Conservation (phyloP, 2,329 filamentous ascomycete genomes). For the Beauveria asiatica region DNA sequence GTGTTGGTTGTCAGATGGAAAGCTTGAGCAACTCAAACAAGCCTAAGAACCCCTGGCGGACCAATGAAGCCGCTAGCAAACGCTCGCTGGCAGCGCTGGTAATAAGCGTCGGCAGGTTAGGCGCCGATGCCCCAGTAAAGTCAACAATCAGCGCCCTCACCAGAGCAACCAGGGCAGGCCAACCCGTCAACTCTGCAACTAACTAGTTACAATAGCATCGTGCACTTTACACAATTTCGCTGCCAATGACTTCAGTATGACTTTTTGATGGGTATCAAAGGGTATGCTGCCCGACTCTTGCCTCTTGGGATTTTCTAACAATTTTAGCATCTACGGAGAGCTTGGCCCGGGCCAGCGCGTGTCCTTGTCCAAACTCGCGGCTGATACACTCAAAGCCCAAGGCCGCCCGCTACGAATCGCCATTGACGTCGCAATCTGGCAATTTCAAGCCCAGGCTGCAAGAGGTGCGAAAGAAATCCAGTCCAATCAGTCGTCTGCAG, state of each 20-base stretch:
- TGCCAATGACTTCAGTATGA: neutral
- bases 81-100: neutral
- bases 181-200: neutral
- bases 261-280: conserved; percentile 55
- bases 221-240: conserved; percentile 11
- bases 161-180: conserved; percentile 21
- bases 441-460: conserved; percentile 83
- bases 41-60: neutral
- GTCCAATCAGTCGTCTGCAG: neutral
- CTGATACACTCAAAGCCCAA: conserved; percentile 63
- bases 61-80: neutral
- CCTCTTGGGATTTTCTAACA: conserved; percentile 2
- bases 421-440: conserved; percentile 94
- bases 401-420: conserved; percentile 73
- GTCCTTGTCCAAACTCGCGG: conserved; percentile 72
- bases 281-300: conserved; percentile 28
- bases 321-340: conserved; percentile 72
- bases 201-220: conserved; percentile 10
- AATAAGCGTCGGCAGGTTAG: conserved; percentile 15
- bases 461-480: conserved; percentile 40
- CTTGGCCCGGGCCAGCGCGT: conserved; percentile 74
- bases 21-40: neutral
- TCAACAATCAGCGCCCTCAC: conserved; percentile 16
- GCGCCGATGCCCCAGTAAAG: conserved; percentile 21
- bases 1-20: neutral